Conservation (phyloP, 768 basidiomycete genomes). For the Tricholoma bakamatsutake region DNA sequence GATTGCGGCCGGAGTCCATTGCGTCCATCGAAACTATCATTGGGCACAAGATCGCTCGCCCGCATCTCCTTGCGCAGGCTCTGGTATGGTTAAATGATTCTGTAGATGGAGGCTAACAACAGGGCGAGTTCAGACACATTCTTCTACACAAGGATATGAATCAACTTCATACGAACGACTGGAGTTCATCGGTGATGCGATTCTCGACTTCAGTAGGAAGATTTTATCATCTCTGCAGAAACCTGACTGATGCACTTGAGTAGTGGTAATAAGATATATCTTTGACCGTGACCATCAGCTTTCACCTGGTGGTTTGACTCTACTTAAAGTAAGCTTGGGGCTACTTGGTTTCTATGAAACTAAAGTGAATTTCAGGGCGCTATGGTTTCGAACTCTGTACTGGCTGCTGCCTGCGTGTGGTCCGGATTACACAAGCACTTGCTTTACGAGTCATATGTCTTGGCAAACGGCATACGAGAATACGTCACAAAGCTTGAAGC, state of each 20-base stretch:
- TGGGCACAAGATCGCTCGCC: constrained; percentile 54
- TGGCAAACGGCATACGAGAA: constrained; percentile 43
- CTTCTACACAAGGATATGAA: constrained; percentile 51
- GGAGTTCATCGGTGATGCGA: constrained; percentile 83
- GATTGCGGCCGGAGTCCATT: constrained; percentile 42
- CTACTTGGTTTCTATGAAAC: background rate
- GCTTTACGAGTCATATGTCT: constrained; percentile 46
- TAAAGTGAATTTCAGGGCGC: constrained; percentile 44
- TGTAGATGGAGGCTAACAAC: background rate
- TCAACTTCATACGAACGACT: constrained; percentile 65
- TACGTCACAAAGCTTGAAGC: constrained; percentile 47
- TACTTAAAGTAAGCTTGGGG: constrained; percentile 55
- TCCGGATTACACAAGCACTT: constrained; percentile 61
- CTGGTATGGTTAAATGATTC: constrained; percentile 41
- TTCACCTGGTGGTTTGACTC: constrained; percentile 70
- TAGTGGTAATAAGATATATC: constrained; percentile 73
- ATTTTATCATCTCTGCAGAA: constrained; percentile 2
- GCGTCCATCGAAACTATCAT: constrained; percentile 58
- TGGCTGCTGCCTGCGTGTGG: constrained; percentile 72
- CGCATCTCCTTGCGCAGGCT: constrained; percentile 64
- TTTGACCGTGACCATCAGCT: constrained; percentile 57
- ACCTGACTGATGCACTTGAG: constrained; percentile 6
- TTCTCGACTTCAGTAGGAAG: constrained; percentile 73
- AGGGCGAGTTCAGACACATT: constrained; percentile 55
- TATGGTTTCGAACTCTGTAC: constrained; percentile 79